Evolutionary conservation across 2,329 filamentous ascomycete species (phyloP).

Genomic region (Aspergillus niger): DNA sequence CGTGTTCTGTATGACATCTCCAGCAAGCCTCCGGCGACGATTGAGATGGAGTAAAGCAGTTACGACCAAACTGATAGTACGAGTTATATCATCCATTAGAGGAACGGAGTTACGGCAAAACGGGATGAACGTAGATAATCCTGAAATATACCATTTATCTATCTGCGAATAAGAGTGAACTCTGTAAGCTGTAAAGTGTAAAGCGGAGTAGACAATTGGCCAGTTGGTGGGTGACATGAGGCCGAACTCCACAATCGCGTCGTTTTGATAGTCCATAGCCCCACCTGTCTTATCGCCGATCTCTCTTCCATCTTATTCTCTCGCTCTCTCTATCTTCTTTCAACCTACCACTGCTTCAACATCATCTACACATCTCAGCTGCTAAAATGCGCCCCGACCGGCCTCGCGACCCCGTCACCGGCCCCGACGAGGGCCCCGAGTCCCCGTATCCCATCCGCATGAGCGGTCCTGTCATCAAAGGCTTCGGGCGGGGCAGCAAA

Average conservation of each 20-base stretch:
- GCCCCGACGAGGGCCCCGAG: constrained; percentile 71
- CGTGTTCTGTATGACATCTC: constrained; percentile 49
- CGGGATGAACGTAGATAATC: not conserved
- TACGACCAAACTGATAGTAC: not conserved
- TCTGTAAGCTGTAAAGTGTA: too few species aligned
- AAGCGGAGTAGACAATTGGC: not conserved
- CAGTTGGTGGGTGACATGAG: not conserved
- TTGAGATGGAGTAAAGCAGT: constrained; percentile 67
- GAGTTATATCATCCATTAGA: constrained; percentile 6
- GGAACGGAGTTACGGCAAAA: constrained; percentile 8
- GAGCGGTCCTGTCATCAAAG: constrained; percentile 84
- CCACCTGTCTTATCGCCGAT: constrained; percentile 3
- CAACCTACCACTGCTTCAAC: not conserved
- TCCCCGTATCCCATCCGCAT: constrained; percentile 80
- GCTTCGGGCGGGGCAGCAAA: constrained; percentile 91
- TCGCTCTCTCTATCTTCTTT: not conserved
- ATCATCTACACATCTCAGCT: not conserved
- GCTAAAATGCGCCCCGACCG: constrained; percentile 49
- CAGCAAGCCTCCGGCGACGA: constrained; percentile 70
- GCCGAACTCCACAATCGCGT: too few species aligned
- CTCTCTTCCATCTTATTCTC: not conserved
- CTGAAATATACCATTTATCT: too few species aligned
- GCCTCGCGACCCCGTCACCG: constrained; percentile 70
- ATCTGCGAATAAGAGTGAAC: too few species aligned
- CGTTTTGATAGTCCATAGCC: not conserved